Base-by-base conservation (phyloP, 75 land plant genomes). In the Azolla pinnata region DNA sequence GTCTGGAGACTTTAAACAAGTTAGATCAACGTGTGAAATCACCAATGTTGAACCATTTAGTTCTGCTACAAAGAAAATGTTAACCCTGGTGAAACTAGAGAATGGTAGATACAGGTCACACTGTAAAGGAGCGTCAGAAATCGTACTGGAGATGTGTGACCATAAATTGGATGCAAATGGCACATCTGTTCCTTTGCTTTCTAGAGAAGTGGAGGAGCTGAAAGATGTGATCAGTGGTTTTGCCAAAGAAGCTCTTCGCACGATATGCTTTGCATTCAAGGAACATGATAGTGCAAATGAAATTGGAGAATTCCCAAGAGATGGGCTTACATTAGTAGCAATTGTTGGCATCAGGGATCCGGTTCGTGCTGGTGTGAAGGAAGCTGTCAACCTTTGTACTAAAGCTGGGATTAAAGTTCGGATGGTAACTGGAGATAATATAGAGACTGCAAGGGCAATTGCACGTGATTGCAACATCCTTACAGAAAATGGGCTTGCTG, bases 381-480 rank as follows among this genome's bases (percentile, higher is more conserved):
- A 93, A 27, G 92, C 96, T 49, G 98, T 93, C 54, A 73, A 75
- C 63, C 60, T 78, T 27, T 93, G 98, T 59, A 77, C 78, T 29
- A 54, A 75, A 35, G 98, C 98, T 59, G 98, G 98, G 1, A 83
- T 93, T 9, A 81, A 81, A 40, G 98, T 93, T n/a, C 65, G 90
- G 46, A 93, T 93, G 98, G 96, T 93, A 19, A 93, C 98, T 7
- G 98, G 98, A 18, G 98, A 93, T 60, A 93, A 93, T 61, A 81
- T 89, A 27, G 76, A 78, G 38, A 92, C 97, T 34, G 97, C 97
- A 20, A 87, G 81, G 57, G 93, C 97, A 50, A 92, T 92, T 70
- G 97, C 97, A n/a, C 66, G 84, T 47, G 97, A 92, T 69, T 92
- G 97, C 79, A 95, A 95, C 21, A 92, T 92, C 51, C 73, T 92